Percentiles rank a stretch among this genome's conserved stretches.
Evolutionary conservation across 805 yeast genomes (phyloP).

Genomic region (Yamadazyma scolyti): DNA sequence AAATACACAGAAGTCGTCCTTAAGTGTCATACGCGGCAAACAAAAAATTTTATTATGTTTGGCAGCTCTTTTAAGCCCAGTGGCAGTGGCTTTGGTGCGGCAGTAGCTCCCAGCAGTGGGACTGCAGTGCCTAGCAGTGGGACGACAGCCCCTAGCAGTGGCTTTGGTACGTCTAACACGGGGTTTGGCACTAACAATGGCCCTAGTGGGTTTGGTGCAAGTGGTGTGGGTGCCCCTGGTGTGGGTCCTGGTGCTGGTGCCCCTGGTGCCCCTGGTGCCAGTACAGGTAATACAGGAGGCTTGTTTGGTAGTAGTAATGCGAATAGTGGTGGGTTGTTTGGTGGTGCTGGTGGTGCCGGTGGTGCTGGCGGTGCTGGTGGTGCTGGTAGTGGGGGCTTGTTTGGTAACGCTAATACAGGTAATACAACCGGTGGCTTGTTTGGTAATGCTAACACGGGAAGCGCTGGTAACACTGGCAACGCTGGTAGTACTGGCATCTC

Average conservation of each 20-base stretch:
- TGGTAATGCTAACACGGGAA: constrained; percentile 5
- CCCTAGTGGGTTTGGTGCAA: neutral
- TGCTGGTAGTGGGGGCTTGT: constrained; percentile 1
- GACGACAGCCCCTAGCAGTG: neutral
- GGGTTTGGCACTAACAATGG: constrained; percentile 1
- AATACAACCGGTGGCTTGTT: constrained; percentile 11
- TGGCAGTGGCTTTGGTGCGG: too few species aligned
- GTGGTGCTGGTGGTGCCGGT: neutral
- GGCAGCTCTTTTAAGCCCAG: too few species aligned
- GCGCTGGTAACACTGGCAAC: too few species aligned
- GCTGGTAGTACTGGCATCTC: neutral
- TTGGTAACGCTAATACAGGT: constrained; percentile 6
- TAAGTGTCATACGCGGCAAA: too few species aligned
- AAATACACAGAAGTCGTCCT: too few species aligned
- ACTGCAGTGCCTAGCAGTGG: too few species aligned
- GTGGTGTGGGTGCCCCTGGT: neutral
- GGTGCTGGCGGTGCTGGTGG: too few species aligned
- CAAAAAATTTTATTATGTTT: too few species aligned
- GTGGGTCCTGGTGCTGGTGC: neutral
- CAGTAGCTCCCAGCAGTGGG: too few species aligned
- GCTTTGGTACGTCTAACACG: too few species aligned
- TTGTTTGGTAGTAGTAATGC: constrained; percentile 7
- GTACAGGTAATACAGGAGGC: constrained; percentile 5
- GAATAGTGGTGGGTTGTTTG: constrained; percentile 5
- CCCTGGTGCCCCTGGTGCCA: neutral